A percentile compares a stretch with the other conserved stretches of the same genome.
phyloP scores from a whole-genome alignment of 176 grass and related monocot species.

The Carex littledalei region DNA sequence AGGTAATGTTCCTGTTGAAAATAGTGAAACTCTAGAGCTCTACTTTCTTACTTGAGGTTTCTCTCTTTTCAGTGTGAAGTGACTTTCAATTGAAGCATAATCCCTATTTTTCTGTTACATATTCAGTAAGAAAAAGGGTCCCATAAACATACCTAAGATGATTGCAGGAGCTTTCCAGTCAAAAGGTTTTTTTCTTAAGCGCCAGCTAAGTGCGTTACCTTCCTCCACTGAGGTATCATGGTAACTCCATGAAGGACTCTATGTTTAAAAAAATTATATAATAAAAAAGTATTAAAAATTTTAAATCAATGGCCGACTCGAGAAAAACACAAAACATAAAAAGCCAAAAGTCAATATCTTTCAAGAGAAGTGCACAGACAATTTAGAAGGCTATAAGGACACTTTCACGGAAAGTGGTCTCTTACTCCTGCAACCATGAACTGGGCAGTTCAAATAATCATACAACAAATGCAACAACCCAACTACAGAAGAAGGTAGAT shows the following conservation, averaged over 20 bases:
- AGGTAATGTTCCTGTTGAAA: not conserved
- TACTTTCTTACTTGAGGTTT: not conserved
- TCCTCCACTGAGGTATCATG: constrained; percentile 6
- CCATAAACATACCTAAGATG: constrained; percentile 55
- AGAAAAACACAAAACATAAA: not conserved
- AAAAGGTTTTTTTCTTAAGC: constrained; percentile 27
- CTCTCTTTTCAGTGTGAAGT: not conserved
- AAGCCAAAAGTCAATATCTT: too few species aligned
- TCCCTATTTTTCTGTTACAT: not conserved
- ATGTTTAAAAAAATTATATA: constrained; percentile 2
- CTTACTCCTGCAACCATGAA: not conserved
- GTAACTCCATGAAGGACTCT: constrained; percentile 37
- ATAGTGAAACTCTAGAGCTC: not conserved
- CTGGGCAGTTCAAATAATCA: not conserved
- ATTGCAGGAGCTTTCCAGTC: constrained; percentile 65
- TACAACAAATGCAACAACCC: not conserved
- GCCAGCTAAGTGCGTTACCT: not conserved
- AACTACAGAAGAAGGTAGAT: not conserved
- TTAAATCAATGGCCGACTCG: not conserved
- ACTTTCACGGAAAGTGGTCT: not conserved
- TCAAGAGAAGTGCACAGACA: too few species aligned
- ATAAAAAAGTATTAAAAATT: not conserved
- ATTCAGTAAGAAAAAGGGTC: not conserved
- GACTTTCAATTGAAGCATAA: not conserved
- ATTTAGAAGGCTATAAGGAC: not conserved